These are phyloP conservation scores for Cicer cuneatum DNA, from an alignment of 306 rosid genomes.

Conservation along the genomic window DNA sequence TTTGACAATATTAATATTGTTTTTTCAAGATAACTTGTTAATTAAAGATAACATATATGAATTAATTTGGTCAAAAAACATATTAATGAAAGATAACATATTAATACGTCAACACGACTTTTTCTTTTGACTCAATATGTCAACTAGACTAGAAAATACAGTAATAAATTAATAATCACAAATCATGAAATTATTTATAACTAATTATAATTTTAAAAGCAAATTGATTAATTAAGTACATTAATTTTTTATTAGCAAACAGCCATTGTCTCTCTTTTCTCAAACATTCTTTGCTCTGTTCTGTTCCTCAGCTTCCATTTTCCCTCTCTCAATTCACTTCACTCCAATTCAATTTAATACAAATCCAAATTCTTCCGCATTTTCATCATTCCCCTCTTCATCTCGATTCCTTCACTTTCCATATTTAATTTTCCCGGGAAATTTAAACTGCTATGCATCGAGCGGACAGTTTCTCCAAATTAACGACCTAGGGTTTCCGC, in stretches of 20 bases:
- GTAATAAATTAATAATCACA: no score
- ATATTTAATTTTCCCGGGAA: not conserved
- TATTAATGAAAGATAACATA: no score
- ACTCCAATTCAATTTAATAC: slow-evolving; percentile 1
- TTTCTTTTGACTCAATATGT: no score
- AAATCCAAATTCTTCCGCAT: not conserved
- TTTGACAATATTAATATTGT: no score
- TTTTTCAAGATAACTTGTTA: no score
- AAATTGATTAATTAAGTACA: no score
- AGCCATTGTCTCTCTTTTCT: not conserved
- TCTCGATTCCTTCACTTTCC: not conserved
- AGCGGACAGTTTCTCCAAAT: not conserved
- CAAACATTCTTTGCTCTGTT: not conserved
- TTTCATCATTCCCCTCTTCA: slow-evolving; percentile 18
- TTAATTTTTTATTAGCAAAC: not conserved
- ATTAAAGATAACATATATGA: no score
- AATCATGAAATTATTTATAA: no score
- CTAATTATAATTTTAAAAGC: no score
- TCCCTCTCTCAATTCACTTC: slow-evolving; percentile 11
- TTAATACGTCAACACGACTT: no score
- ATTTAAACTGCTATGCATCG: not conserved
- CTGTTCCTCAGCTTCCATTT: not conserved
- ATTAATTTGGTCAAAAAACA: no score
- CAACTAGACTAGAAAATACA: no score
- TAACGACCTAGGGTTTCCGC: slow-evolving; percentile 10